Evolutionary conservation across 805 yeast species (phyloP), one percentile per base, ranked within the genome.

Genomic region (Saccharomyces jurei): DNA sequence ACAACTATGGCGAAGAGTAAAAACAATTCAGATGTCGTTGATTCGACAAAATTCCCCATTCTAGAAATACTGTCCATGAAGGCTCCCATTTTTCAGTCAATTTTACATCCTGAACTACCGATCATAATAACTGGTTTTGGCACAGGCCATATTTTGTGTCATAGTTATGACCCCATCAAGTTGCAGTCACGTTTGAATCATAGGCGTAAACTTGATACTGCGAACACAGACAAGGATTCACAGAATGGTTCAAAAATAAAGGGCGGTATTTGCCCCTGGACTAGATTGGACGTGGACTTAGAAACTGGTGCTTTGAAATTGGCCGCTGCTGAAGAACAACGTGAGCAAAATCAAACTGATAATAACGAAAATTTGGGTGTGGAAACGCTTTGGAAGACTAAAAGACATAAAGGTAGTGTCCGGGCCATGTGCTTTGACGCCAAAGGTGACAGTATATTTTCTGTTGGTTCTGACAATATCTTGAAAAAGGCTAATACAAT

Each of bases 351-450:
- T 30, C 32, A 49, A 55, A 51, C 48, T n/a, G 9, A 41, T 46
- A 14, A 53, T 44, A 46, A 29, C 46, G 55, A 50, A 21, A 52
- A 52, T 22, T 50, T 49, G 50, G 70, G 68, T 11, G 64, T 76
- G 4, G 65, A 71, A 4, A 63, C 78, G 28, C 54, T 70, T 0
- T 92, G 99, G 99, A 81, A 85, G 53, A 91, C 97, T 0, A 87
- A 81, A 63, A 79, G 98, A 66, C 98, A 92, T 66, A 90, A 89
- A 68, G 91, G 89, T 1, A 85, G 96, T 59, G 89, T 96, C 56
- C 74, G 99, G 47, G 81, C 86, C 3, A 72, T 88, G 2, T 73
- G 81, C 6, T 84, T 89, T 67, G 80, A 82, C 41, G 74, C 78
- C 1, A 66, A 71, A 5, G 77, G 78, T n/a, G 77, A 78, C 30